Percentiles rank a stretch among this genome's conserved stretches.
These are phyloP conservation scores for Trapa bicornis DNA, from an alignment of 345 rosid species.

Conservation along the genomic window DNA sequence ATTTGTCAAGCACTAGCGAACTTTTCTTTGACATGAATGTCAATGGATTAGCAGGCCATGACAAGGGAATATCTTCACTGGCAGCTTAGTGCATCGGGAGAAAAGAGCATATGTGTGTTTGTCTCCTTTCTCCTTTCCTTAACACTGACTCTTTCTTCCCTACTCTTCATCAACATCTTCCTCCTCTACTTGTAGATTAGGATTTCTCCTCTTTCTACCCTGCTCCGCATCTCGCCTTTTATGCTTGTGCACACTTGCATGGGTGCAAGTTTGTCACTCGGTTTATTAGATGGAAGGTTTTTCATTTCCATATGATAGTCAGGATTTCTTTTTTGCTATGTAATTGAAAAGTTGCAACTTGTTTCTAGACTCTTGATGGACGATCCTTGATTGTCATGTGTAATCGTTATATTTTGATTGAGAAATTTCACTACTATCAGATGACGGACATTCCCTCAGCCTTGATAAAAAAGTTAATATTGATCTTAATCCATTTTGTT, in stretches of 20 bases:
- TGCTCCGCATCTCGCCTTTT: constrained; percentile 14
- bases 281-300: background rate
- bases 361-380: background rate
- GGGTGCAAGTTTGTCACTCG: constrained; percentile 5
- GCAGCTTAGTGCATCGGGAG: constrained; percentile 98
- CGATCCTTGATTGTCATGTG: background rate
- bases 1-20: constrained; percentile 52
- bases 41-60: constrained; percentile 99
- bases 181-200: constrained; percentile 32
- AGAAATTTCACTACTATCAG: background rate
- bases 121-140: constrained; percentile 99
- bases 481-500: background rate
- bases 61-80: constrained; percentile 97
- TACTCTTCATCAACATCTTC: constrained; percentile 70
- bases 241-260: constrained; percentile 20
- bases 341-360: background rate
- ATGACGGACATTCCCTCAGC: background rate
- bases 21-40: constrained; percentile 79
- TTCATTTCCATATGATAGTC: background rate
- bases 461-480: background rate
- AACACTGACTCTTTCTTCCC: constrained; percentile 82
- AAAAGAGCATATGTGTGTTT: constrained; percentile 98
- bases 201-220: constrained; percentile 20
- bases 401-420: background rate
- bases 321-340: background rate